Evolutionary conservation across 192 early-diverging fungal genomes (phyloP), one percentile per base, ranked within the genome.

Genomic region (Geranomyces michiganensis): DNA sequence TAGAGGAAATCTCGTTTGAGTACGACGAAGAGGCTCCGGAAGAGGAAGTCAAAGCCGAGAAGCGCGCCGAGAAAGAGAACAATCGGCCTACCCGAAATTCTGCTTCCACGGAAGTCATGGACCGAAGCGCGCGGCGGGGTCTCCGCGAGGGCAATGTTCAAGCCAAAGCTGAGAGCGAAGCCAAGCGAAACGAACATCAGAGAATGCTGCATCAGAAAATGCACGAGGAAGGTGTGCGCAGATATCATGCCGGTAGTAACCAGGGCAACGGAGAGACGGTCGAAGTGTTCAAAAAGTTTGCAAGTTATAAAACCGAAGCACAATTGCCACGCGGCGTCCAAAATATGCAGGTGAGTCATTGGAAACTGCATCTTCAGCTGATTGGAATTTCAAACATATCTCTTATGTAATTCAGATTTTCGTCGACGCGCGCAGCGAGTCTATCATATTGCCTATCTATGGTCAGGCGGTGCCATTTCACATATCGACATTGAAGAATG

Each of bases 381-480:
- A 27, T 27, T 58, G 24, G 22, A 27, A 9, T 30, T 17, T 60
- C 7, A 26, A 4, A 4, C 5, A 32, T 32, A 33, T 32, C 10
- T 26, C 58, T 17, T 6, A 32, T 33, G 26, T 31, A 24, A 24
- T 26, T 10, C 74, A 93, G 89, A 98, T 99, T 73, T 68, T 92
- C 46, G 94, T 99, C 0, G 97, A 99, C 80, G 82, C 86, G 61
- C 87, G 88, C 33, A 89, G 87, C 44, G 93, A 97, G 47, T 85
- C 96, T 6, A 84, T 99, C 49, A 88, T 99, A 45, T 79, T 98
- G 53, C 97, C 97, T 8, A 91, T 99, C 45, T 96, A 96, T 73
- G 96, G 96, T 22, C 87, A 93, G 76, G 89, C 96, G 1, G 97
- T 99, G 15, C 97, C 97, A 31, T 97, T 99, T 85, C 97, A 99